Evolutionary conservation across 305 asterid genomes (phyloP), one percentile per base, ranked within the genome.

Genomic region (Ilex paraguariensis): DNA sequence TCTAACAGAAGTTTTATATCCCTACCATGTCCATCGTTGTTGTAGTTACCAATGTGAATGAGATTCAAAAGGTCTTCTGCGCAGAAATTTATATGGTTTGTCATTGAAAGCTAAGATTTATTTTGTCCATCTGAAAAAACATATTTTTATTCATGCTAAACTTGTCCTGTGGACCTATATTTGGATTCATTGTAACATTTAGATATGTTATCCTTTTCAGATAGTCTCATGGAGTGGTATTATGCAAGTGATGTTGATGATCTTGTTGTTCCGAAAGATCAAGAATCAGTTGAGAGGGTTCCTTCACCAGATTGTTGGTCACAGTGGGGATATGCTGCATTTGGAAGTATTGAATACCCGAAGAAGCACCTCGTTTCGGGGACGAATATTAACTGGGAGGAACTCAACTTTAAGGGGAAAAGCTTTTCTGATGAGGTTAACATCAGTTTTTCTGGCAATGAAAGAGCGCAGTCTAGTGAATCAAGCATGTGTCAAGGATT

Each of bases 151-250:
- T 3, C 42, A 36, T 36, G 42, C 7, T 4, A 36, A 36, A 36
- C 42, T 36, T 36, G 42, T 5, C 7, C 9, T 36, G 6, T 36
- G 42, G 28, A 21, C 42, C 42, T 8, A 4, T 36, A 5, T 36
- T 36, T 36, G 9, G 42, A 36, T 3, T 8, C 42, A 5, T 36
- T 36, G 42, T 36, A 8, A 36, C 6, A 36, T 36, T 36, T 4
- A 4, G 4, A 36, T 8, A 36, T 36, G 7, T 49, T 49, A 21
- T 21, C 28, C 11, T 49, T 49, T 49, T 12, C 53, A 49, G 53
- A 49, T 49, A 49, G 53, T 49, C 53, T 11, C 53, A 79, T 79
- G 84, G 81, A 75, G 28, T 75, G 81, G 84, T 59, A 72, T 70
- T 72, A 10, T 31, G 76, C 55, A 21, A 64, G 45, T 50, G 39